Base-by-base conservation (phyloP, 495 filamentous ascomycete genomes). In the Tirmania nivea region DNA sequence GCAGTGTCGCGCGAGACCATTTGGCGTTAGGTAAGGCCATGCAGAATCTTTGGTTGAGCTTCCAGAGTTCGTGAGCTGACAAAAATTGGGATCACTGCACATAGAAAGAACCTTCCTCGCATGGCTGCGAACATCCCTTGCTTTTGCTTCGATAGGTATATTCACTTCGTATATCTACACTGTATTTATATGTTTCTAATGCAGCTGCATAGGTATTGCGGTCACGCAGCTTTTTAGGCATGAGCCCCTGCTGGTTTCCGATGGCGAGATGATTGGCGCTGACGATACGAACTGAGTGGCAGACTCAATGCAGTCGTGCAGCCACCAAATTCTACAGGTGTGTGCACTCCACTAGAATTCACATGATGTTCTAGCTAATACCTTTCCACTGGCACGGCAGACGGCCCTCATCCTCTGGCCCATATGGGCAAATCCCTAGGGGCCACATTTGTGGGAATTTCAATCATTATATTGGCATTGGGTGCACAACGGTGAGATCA, bases 181-280 rank as follows among this genome's bases (percentile, higher is more conserved):
- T 7, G 2, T 31, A 31, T 31, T 31, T 31, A 3, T 31, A 31
- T 7, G 2, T 31, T 31, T 31, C 25, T 31, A 31, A 31, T 31
- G 25, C 25, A 31, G 25, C 4, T 31, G 25, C 48, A 37, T 17
- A 63, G 90, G 90, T 54, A 88, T 97, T 56, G 90, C 89, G 51
- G 78, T 97, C 50, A 95, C 92, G 1, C 90, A 97, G 67, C 76
- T 97, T 50, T 96, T 97, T 69, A 81, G 90, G 25, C 78, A 96
- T 49, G 94, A 93, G 25, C 25, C 25, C 71, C 83, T 76, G 21
- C 71, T 79, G 35, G 68, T 82, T 55, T 61, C 69, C 10, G 56
- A 64, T 17, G 59, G 64, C 19, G 56, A 58, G 19, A 31, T 51
- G 35, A 48, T 52, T 52, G 52, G 56, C 56, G 51, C 49, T 48